These are phyloP conservation scores for Zymoseptoria brevis DNA, from an alignment of 2,329 filamentous ascomycete genomes.

Conservation along the genomic window DNA sequence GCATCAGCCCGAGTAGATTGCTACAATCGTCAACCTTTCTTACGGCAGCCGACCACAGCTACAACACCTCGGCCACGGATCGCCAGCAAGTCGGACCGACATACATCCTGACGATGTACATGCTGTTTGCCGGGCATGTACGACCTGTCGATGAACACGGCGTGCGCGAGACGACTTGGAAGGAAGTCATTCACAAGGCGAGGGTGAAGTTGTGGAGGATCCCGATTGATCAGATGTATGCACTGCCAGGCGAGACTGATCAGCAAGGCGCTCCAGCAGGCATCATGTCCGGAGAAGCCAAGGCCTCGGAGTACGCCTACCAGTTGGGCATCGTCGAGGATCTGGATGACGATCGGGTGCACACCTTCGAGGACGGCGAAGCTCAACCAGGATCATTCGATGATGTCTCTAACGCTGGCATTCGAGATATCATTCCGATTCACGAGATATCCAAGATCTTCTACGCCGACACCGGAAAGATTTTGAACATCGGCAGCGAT, in stretches of 20 bases:
- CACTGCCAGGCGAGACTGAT: slow-evolving; percentile 28
- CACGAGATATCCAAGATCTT: slow-evolving; percentile 83
- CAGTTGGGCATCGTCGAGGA: slow-evolving; percentile 78
- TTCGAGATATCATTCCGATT: slow-evolving; percentile 59
- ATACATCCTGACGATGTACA: slow-evolving; percentile 84
- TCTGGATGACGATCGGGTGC: slow-evolving; percentile 61
- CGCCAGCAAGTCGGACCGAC: slow-evolving; percentile 78
- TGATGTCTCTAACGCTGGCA: slow-evolving; percentile 53
- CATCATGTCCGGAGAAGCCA: slow-evolving; percentile 19
- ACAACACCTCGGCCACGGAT: slow-evolving; percentile 54
- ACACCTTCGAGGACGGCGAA: slow-evolving; percentile 56
- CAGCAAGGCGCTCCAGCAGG: slow-evolving; percentile 28
- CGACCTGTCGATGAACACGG: slow-evolving; percentile 49
- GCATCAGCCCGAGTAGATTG: slow-evolving; percentile 81
- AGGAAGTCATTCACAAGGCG: slow-evolving; percentile 92
- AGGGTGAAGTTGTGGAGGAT: slow-evolving; percentile 70
- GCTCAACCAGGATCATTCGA: slow-evolving; percentile 51
- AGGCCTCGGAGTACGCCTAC: slow-evolving; percentile 62
- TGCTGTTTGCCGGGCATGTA: slow-evolving; percentile 81
- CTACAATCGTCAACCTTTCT: slow-evolving; percentile 89
- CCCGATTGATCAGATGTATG: slow-evolving; percentile 49
- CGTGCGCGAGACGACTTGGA: slow-evolving; percentile 69
- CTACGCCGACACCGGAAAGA: slow-evolving; percentile 83
- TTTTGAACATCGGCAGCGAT: slow-evolving; percentile 70
- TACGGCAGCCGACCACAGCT: slow-evolving; percentile 78